Percentiles rank a stretch among this genome's conserved stretches.
Conservation (phyloP, 768 basidiomycete species). For the Suillus subalutaceus region DNA sequence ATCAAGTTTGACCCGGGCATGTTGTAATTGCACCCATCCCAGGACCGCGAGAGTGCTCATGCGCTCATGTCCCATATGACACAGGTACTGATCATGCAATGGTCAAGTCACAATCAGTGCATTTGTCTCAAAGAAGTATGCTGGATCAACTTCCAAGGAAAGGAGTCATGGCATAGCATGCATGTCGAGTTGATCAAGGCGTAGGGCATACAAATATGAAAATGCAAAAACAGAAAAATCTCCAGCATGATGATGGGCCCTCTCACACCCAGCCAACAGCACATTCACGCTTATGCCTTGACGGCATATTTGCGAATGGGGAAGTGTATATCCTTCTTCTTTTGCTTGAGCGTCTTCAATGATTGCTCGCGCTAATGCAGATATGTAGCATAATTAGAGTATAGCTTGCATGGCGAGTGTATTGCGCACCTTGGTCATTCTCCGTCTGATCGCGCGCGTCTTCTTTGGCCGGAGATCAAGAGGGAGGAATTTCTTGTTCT, state of each 20-base stretch:
- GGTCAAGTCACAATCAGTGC: background rate
- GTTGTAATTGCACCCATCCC: background rate
- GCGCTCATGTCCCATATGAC: background rate
- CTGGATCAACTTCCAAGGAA: background rate
- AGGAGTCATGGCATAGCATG: conserved; percentile 26
- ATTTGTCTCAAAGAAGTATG: background rate
- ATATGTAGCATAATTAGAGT: conserved; percentile 11
- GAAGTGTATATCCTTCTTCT: conserved; percentile 95
- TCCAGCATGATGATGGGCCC: conserved; percentile 14
- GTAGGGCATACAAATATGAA: conserved; percentile 43
- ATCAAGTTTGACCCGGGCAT: background rate
- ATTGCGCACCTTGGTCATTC: conserved; percentile 79
- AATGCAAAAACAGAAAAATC: conserved; percentile 33
- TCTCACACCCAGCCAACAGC: conserved; percentile 25
- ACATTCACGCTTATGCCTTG: conserved; percentile 66
- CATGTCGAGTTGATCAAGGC: conserved; percentile 37
- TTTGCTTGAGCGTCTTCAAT: conserved; percentile 88
- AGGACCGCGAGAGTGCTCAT: conserved; percentile 1
- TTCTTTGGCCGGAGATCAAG: conserved; percentile 98
- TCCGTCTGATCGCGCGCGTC: conserved; percentile 97
- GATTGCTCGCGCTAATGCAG: conserved; percentile 72
- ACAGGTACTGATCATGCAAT: conserved; percentile 3
- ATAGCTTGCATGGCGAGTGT: background rate
- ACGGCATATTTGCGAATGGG: conserved; percentile 93
- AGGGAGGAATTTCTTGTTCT: conserved; percentile 93